These are phyloP conservation scores for Aaosphaeria pasadenensis DNA, from an alignment of 2,329 filamentous ascomycete species.

Conservation along the genomic window DNA sequence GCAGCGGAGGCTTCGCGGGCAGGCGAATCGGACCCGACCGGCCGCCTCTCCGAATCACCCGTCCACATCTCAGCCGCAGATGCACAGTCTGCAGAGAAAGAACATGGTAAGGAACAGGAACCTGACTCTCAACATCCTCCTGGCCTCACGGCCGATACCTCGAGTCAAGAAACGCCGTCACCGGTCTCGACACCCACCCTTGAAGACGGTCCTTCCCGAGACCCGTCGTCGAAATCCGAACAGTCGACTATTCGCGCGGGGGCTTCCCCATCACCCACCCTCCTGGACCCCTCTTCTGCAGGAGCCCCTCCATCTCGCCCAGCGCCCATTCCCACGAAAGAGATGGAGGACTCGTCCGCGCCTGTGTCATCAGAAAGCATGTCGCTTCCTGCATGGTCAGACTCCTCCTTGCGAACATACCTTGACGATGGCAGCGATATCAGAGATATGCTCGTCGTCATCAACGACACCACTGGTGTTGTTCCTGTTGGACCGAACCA, in stretches of 20 bases:
- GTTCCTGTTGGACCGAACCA: conserved; percentile 79
- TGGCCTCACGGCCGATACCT: conserved; percentile 67
- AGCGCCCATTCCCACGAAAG: conserved; percentile 30
- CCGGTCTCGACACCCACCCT: conserved; percentile 34
- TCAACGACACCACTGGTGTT: conserved; percentile 87
- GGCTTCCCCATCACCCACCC: conserved; percentile 20
- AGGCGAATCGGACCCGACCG: conserved; percentile 16
- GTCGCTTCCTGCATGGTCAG: conserved; percentile 73
- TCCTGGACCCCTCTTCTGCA: conserved; percentile 13
- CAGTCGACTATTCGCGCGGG: conserved; percentile 12
- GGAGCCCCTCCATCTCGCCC: conserved; percentile 33
- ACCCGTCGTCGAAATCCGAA: conserved; percentile 20
- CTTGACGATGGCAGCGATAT: conserved; percentile 89
- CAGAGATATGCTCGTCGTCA: conserved; percentile 82
- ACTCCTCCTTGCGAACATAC: conserved; percentile 80
- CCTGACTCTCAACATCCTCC: conserved; percentile 50
- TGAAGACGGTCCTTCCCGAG: conserved; percentile 29
- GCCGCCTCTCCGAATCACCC: conserved; percentile 63
- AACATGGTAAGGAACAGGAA: conserved; percentile 21
- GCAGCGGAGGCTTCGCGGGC: conserved; percentile 22
- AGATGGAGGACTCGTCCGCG: conserved; percentile 20
- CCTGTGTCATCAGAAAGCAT: conserved; percentile 43
- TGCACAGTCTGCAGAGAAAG: conserved; percentile 33
- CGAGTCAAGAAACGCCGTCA: conserved; percentile 59
- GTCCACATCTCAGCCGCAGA: conserved; percentile 61